Evolutionary conservation across 2,329 filamentous ascomycete genomes (phyloP).

Genomic region (Curvularia sp.): DNA sequence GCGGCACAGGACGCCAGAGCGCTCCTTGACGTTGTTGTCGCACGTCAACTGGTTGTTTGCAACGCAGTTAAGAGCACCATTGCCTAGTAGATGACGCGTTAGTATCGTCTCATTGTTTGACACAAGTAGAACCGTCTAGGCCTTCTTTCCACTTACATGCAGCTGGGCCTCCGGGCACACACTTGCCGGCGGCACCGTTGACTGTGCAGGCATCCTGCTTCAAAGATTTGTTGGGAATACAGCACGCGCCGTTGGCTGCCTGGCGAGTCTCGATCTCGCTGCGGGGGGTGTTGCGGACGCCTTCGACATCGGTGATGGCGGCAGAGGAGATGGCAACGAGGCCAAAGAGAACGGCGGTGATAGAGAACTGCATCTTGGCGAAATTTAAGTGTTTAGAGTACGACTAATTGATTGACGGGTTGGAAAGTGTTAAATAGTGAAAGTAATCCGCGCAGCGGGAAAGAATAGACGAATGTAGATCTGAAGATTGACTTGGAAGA

Average conservation of each 20-base stretch:
- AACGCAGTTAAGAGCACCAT: conserved; percentile 29
- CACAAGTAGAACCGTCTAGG: neutral
- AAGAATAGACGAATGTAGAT: conserved; percentile 22
- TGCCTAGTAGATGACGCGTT: conserved; percentile 8
- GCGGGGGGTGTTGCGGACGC: conserved; percentile 21
- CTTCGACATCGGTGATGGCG: conserved; percentile 26
- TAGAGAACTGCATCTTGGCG: conserved; percentile 20
- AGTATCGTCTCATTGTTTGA: neutral
- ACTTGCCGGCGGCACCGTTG: conserved; percentile 26
- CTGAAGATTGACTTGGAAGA: conserved; percentile 21
- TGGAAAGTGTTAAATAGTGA: conserved; percentile 19
- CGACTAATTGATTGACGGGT: conserved; percentile 2
- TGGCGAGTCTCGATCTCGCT: conserved; percentile 20
- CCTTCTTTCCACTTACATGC: conserved; percentile 15
- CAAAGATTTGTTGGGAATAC: conserved; percentile 23
- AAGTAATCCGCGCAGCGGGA: conserved; percentile 29
- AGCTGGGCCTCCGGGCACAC: conserved; percentile 28
- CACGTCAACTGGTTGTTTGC: conserved; percentile 26
- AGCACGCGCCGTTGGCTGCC: conserved; percentile 27
- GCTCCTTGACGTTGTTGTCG: conserved; percentile 25
- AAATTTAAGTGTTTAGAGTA: conserved; percentile 6
- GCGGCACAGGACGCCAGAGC: conserved; percentile 25
- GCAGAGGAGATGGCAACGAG: conserved; percentile 28
- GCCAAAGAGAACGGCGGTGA: conserved; percentile 28
- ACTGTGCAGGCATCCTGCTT: conserved; percentile 26